phyloP scores from a whole-genome alignment of 148 eudicot species.

The Talinum fruticosum region DNA sequence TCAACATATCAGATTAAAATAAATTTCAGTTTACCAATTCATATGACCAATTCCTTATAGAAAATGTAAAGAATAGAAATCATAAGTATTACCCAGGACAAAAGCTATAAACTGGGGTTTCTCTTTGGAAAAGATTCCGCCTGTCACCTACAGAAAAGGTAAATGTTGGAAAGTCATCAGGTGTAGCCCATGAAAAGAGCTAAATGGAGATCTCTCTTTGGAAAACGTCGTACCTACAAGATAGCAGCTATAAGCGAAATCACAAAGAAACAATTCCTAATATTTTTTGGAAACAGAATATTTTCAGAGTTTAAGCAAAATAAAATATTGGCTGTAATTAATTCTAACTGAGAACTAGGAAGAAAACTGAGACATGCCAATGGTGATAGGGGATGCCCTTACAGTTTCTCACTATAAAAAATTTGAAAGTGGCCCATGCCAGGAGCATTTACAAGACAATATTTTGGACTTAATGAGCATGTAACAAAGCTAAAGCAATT shows the following conservation, averaged over 20 bases:
- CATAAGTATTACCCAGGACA: slow-evolving; percentile 60
- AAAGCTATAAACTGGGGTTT: slow-evolving; percentile 63
- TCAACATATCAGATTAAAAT: background rate
- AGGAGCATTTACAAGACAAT: background rate
- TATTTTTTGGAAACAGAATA: background rate
- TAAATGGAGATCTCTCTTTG: slow-evolving; percentile 42
- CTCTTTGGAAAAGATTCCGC: slow-evolving; percentile 31
- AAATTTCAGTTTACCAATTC: slow-evolving; percentile 1
- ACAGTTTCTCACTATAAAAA: background rate
- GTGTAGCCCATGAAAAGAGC: slow-evolving; percentile 64
- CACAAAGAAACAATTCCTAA: background rate
- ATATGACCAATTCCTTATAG: background rate
- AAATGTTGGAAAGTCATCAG: background rate
- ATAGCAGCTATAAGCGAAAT: slow-evolving; percentile 24
- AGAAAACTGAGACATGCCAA: background rate
- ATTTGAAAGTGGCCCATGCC: background rate
- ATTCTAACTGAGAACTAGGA: background rate
- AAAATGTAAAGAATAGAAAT: background rate
- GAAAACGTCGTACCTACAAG: slow-evolving; percentile 36
- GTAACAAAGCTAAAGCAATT: background rate
- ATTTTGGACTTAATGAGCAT: background rate
- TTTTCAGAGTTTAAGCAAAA: background rate
- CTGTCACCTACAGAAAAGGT: slow-evolving; percentile 41
- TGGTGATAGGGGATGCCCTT: background rate
- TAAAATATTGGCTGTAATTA: background rate